These are phyloP conservation scores for Plasmopara halstedii DNA, from an alignment of 352 stramenopile genomes.

Conservation along the genomic window DNA sequence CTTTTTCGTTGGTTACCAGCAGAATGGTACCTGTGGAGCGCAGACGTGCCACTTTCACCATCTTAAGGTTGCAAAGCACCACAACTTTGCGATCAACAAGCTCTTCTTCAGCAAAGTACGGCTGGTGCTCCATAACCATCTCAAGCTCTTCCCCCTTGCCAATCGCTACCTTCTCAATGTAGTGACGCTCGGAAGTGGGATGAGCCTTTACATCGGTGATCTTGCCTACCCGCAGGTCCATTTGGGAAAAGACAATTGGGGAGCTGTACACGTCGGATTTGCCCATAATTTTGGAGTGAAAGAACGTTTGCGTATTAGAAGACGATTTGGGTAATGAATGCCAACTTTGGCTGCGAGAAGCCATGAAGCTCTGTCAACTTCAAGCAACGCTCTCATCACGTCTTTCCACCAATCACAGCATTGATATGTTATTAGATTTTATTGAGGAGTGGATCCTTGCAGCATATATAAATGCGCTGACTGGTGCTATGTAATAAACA, in stretches of 20 bases:
- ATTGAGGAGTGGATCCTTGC: too few relatives aligned
- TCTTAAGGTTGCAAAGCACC: conserved; percentile 72
- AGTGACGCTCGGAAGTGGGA: conserved; percentile 62
- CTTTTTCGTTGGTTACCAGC: conserved; percentile 35
- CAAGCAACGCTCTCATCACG: not conserved
- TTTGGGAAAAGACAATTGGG: conserved; percentile 57
- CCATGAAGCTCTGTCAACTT: not conserved
- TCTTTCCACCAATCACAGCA: not conserved
- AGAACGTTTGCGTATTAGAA: conserved; percentile 28
- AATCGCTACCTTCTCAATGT: conserved; percentile 70
- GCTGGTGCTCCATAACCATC: conserved; percentile 74
- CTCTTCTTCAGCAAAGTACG: conserved; percentile 69
- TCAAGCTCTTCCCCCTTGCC: conserved; percentile 65
- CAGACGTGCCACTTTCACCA: conserved; percentile 55
- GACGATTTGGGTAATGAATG: conserved; percentile 46
- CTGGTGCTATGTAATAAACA: too few relatives aligned
- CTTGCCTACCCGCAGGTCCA: conserved; percentile 65
- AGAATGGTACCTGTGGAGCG: conserved; percentile 65
- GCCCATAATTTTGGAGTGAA: conserved; percentile 36
- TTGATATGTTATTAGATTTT: too few relatives aligned
- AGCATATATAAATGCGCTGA: too few relatives aligned
- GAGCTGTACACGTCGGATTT: conserved; percentile 75
- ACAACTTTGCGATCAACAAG: conserved; percentile 60
- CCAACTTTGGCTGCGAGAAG: not conserved
- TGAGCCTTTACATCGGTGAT: conserved; percentile 60